A percentile compares a stretch with the other conserved stretches of the same genome.
phyloP scores from a whole-genome alignment of 805 yeast species.

The Wickerhamiella occidentalis region DNA sequence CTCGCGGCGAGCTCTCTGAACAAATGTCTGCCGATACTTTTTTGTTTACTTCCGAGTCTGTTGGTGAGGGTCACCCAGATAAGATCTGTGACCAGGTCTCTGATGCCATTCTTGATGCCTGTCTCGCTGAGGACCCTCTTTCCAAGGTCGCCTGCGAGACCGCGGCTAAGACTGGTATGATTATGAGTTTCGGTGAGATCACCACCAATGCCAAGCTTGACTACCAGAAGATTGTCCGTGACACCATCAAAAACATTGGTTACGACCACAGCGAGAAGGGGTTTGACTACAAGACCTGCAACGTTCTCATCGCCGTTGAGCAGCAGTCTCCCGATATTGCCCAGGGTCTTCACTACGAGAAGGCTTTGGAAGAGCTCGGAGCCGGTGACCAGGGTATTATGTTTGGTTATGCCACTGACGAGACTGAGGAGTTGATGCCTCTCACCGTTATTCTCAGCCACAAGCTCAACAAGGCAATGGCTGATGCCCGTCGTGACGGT shows the following conservation, averaged over 20 bases:
- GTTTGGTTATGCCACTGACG: constrained; percentile 99
- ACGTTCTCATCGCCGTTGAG: constrained; percentile 96
- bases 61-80: constrained; percentile 53
- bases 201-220: constrained; percentile 93
- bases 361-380: constrained; percentile 92
- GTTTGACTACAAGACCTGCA: constrained; percentile 98
- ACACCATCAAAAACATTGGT: constrained; percentile 96
- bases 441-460: constrained; percentile 89
- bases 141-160: constrained; percentile 99
- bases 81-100: constrained; percentile 90
- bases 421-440: constrained; percentile 95
- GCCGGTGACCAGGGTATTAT: constrained; percentile 99
- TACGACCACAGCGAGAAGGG: constrained; percentile 94
- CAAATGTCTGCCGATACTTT: constrained; percentile 33
- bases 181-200: constrained; percentile 98
- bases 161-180: constrained; percentile 98
- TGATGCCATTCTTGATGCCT: constrained; percentile 96
- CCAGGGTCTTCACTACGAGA: constrained; percentile 94
- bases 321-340: constrained; percentile 99
- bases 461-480: constrained; percentile 91
- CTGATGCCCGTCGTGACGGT: constrained; percentile 95
- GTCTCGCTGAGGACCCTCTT: constrained; percentile 87
- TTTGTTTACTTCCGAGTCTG: constrained; percentile 56
- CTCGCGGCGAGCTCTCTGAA: not conserved
- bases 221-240: constrained; percentile 95